These are phyloP conservation scores for Asterella californica DNA, from an alignment of 225 moss, liverwort and hornwort species.

Conservation along the genomic window DNA sequence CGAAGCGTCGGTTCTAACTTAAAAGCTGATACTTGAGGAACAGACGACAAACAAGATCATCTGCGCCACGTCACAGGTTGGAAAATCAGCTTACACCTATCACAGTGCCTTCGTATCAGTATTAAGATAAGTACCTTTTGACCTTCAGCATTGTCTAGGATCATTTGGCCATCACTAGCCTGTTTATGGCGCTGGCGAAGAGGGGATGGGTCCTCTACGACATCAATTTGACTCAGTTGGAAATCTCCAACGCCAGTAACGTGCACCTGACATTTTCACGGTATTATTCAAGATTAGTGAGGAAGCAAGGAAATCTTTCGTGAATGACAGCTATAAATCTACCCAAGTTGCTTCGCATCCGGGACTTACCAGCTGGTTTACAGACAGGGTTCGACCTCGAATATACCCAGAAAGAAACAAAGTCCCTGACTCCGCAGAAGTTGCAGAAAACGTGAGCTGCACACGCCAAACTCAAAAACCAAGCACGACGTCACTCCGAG, in stretches of 20 bases:
- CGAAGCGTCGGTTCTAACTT: no score
- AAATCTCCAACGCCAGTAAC: constrained; percentile 92
- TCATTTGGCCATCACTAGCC: constrained; percentile 18
- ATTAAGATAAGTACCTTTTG: constrained; percentile 15
- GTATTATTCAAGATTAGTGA: neutral
- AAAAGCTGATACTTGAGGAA: no score
- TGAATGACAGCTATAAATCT: neutral
- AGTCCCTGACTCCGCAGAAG: constrained; percentile 50
- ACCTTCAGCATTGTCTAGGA: constrained; percentile 21
- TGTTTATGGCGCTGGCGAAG: constrained; percentile 50
- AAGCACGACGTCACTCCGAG: neutral
- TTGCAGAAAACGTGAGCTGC: constrained; percentile 60
- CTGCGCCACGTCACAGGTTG: neutral
- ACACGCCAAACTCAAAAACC: neutral
- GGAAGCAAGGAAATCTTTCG: neutral
- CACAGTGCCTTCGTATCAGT: neutral
- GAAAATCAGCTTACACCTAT: neutral
- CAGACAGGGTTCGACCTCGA: constrained; percentile 80
- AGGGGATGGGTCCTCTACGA: constrained; percentile 72
- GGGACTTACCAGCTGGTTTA: constrained; percentile 80
- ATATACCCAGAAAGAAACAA: constrained; percentile 77
- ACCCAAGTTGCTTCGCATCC: neutral
- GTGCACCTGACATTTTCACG: constrained; percentile 53
- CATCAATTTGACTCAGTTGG: constrained; percentile 74
- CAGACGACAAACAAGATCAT: no score